These are phyloP conservation scores for Cyclostephanos invisitatus DNA, from an alignment of 108 stramenopile genomes.

Conservation along the genomic window DNA sequence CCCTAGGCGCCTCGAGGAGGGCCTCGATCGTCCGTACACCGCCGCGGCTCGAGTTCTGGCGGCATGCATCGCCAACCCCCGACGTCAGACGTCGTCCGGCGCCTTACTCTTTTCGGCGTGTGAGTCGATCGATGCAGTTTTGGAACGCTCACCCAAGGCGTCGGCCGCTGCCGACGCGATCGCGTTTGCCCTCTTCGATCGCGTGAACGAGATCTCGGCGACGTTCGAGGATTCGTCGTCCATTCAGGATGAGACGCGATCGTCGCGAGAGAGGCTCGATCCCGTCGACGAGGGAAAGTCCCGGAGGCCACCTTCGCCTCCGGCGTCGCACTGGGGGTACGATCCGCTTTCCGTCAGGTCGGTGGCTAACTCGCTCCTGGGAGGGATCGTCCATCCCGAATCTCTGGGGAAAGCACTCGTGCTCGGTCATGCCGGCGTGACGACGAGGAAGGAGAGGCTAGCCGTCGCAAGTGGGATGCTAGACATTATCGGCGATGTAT, in stretches of 20 bases:
- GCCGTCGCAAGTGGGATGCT: constrained; percentile 25
- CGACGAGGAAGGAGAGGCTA: constrained; percentile 30
- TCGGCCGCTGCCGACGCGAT: constrained; percentile 51
- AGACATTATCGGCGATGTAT: constrained; percentile 25
- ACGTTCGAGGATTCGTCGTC: constrained; percentile 28
- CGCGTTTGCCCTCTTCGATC: constrained; percentile 51
- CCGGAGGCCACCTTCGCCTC: constrained; percentile 11
- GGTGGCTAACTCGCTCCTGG: constrained; percentile 45
- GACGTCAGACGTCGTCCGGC: constrained; percentile 5
- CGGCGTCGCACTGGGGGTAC: constrained; percentile 38
- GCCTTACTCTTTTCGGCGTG: constrained; percentile 34
- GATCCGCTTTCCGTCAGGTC: constrained; percentile 56
- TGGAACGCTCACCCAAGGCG: constrained; percentile 46
- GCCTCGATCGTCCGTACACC: constrained; percentile 34
- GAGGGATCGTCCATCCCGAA: constrained; percentile 18
- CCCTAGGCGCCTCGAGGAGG: constrained; percentile 33
- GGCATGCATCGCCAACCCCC: constrained; percentile 59
- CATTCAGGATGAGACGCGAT: constrained; percentile 42
- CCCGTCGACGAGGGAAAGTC: constrained; percentile 49
- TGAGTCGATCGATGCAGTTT: constrained; percentile 55
- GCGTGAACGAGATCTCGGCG: constrained; percentile 56
- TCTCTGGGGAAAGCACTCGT: constrained; percentile 52
- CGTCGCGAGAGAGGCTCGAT: constrained; percentile 38
- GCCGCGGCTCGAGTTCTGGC: constrained; percentile 58
- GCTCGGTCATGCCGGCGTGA: constrained; percentile 70